Evolutionary conservation across 352 stramenopile genomes (phyloP).

Genomic region (Phytopythium sindhum): DNA sequence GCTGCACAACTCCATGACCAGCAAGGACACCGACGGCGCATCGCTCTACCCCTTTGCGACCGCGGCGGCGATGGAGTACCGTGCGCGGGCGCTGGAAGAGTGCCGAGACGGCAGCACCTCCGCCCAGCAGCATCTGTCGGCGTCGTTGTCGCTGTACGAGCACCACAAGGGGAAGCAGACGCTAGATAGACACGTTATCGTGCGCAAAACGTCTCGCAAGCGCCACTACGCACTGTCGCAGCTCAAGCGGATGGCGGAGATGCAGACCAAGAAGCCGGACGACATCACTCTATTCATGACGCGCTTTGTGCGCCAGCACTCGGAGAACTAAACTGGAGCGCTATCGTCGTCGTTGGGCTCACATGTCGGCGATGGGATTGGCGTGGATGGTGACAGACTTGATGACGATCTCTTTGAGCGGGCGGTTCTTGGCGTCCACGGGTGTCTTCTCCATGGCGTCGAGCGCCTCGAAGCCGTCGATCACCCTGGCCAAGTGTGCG

Average conservation of each 20-base stretch:
- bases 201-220: constrained; percentile 48
- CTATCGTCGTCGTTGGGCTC: neutral
- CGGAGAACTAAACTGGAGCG: neutral
- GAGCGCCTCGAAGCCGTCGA: constrained; percentile 97
- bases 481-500: constrained; percentile 43
- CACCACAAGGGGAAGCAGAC: constrained; percentile 49
- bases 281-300: constrained; percentile 76
- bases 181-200: constrained; percentile 49
- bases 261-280: constrained; percentile 74
- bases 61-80: constrained; percentile 59
- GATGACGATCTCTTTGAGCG: constrained; percentile 87
- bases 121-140: constrained; percentile 40
- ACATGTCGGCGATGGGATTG: constrained; percentile 88
- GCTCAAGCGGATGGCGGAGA: constrained; percentile 68
- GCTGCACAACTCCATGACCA: neutral
- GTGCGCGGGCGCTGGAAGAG: constrained; percentile 40
- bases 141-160: constrained; percentile 47
- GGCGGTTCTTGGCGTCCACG: constrained; percentile 89
- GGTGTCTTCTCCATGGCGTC: constrained; percentile 95
- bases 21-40: neutral
- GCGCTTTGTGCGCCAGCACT: constrained; percentile 31
- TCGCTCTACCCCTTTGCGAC: constrained; percentile 63
- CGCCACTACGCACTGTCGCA: constrained; percentile 69
- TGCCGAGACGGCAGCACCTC: constrained; percentile 7
- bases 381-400: constrained; percentile 90